Conservation (phyloP, 305 asterid genomes). For the Solanum hybrid region DNA sequence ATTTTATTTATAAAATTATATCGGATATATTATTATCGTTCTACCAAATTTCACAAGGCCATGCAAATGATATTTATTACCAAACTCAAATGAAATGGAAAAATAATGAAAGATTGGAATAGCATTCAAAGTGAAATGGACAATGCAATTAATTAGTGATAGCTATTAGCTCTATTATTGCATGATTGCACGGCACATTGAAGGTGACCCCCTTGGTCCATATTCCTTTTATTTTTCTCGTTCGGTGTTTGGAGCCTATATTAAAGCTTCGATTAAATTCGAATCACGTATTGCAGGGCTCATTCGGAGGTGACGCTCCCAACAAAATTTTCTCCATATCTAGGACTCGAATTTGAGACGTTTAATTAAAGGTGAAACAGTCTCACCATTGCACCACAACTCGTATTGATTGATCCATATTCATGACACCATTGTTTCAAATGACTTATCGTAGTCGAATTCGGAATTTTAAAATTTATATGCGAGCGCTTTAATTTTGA, state of each 20-base stretch:
- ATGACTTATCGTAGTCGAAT: neutral
- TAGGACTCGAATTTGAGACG: no score
- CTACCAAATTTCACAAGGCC: neutral
- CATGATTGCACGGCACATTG: neutral
- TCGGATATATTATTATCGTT: neutral
- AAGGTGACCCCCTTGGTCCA: neutral
- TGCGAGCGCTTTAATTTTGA: neutral
- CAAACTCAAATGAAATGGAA: neutral
- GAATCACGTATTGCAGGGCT: neutral
- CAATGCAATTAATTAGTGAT: neutral
- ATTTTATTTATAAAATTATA: neutral
- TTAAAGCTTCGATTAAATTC: no score
- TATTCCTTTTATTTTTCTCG: neutral
- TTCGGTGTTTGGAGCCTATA: no score
- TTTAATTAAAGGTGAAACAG: neutral
- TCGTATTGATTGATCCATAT: no score
- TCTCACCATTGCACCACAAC: neutral
- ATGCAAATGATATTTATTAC: neutral
- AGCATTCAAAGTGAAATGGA: neutral
- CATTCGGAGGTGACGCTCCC: rapidly evolving
- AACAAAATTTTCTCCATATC: neutral
- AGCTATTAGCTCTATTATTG: neutral
- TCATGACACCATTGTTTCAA: neutral
- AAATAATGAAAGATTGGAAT: neutral
- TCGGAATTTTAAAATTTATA: neutral